Evolutionary conservation across 306 rosid species (phyloP).

Genomic region (Citrullus amarus): DNA sequence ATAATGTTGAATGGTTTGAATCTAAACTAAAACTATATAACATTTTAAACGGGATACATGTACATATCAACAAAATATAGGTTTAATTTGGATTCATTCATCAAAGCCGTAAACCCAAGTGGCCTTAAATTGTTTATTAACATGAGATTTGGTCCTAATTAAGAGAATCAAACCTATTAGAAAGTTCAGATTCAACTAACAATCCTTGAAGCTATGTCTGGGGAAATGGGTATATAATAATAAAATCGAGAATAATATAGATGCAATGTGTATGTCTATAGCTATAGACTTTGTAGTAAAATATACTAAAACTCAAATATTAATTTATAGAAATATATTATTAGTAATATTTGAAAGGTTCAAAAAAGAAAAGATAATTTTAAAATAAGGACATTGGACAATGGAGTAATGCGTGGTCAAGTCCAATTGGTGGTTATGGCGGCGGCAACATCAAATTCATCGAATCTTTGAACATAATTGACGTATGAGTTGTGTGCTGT

Average conservation of each 20-base stretch:
- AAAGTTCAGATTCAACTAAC: neutral
- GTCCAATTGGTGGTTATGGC: neutral
- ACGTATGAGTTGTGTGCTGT: conserved; percentile 2
- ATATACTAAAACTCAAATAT: too few relatives aligned
- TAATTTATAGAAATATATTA: too few relatives aligned
- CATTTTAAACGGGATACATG: neutral
- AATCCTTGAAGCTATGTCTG: neutral
- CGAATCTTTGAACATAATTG: conserved; percentile 10
- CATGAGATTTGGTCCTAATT: neutral
- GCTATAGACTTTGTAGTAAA: too few relatives aligned
- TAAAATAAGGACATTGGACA: neutral
- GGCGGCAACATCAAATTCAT: conserved; percentile 11
- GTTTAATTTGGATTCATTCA: neutral
- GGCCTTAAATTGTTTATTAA: neutral
- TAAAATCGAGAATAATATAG: neutral
- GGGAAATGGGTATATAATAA: neutral
- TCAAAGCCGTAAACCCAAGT: neutral
- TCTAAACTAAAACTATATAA: neutral
- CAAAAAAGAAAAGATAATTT: too few relatives aligned
- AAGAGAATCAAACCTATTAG: neutral
- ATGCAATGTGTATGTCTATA: too few relatives aligned
- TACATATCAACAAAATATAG: neutral
- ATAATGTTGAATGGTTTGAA: neutral
- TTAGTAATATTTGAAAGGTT: neutral
- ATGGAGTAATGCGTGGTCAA: neutral